phyloP scores from a whole-genome alignment of 2,329 filamentous ascomycete genomes.

The Anthostomella pinea region DNA sequence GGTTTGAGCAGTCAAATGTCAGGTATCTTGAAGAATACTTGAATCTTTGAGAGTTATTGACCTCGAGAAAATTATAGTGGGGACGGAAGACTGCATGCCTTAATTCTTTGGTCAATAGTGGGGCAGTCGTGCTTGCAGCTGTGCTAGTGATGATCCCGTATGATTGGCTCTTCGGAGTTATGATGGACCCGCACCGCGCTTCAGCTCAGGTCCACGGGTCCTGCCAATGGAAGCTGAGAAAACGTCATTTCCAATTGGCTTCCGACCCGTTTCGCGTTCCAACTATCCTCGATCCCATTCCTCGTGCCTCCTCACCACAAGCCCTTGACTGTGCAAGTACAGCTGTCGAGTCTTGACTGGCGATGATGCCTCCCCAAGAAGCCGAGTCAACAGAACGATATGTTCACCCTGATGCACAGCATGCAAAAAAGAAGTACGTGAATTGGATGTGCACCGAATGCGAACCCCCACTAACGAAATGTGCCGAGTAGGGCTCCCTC shows the following conservation, averaged over 20 bases:
- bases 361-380: slow-evolving; percentile 22
- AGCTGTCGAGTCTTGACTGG: neutral
- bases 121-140: neutral
- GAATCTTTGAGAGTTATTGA: slow-evolving; percentile 1
- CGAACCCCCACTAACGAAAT: slow-evolving; percentile 9
- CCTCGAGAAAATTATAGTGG: slow-evolving; percentile 29
- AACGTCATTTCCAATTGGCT: slow-evolving; percentile 24
- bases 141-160: neutral
- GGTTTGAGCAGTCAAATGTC: neutral
- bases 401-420: slow-evolving; percentile 29
- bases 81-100: slow-evolving; percentile 3
- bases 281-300: too few relatives aligned
- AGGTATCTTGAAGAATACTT: neutral
- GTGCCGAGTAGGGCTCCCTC: slow-evolving; percentile 40
- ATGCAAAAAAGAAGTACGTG: slow-evolving; percentile 34
- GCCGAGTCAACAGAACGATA: slow-evolving; percentile 17
- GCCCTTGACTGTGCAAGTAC: too few relatives aligned
- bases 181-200: too few relatives aligned
- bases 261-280: slow-evolving; percentile 8
- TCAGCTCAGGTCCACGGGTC: too few relatives aligned
- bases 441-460: neutral
- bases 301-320: too few relatives aligned
- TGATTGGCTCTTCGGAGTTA: too few relatives aligned
- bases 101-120: neutral
- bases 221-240: slow-evolving; percentile 1